These are phyloP conservation scores for Heliamphora pulchella DNA, from an alignment of 179 eudicot genomes.

Conservation along the genomic window DNA sequence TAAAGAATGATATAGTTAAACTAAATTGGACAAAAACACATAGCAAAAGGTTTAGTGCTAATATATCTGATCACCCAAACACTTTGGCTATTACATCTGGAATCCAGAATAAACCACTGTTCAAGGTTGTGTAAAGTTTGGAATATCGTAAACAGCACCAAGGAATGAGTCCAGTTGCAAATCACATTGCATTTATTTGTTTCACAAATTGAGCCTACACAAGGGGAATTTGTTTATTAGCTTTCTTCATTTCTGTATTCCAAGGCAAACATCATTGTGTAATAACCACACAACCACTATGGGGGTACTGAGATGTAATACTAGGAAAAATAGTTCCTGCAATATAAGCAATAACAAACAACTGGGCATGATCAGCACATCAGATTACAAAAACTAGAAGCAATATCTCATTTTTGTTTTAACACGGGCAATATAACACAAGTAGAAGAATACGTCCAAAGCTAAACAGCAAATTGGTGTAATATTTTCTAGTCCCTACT, in stretches of 20 bases:
- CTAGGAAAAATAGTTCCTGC: background rate
- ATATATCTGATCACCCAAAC: background rate
- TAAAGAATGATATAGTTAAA: background rate
- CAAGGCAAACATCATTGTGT: conserved; percentile 1
- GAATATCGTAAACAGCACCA: background rate
- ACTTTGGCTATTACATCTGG: background rate
- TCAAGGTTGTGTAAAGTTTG: background rate
- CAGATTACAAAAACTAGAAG: background rate
- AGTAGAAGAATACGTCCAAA: background rate
- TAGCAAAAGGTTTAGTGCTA: background rate
- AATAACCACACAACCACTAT: background rate
- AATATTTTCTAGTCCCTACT: background rate
- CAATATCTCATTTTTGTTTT: background rate
- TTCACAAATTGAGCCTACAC: conserved; percentile 8
- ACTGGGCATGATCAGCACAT: background rate
- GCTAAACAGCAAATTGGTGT: background rate
- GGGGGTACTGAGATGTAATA: background rate
- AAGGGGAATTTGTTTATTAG: background rate
- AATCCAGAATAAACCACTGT: background rate
- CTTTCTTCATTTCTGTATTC: background rate
- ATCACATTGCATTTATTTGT: background rate
- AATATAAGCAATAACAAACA: background rate
- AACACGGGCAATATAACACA: background rate
- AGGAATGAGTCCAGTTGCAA: background rate
- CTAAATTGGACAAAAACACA: conserved; percentile 3